Evolutionary conservation across 495 filamentous ascomycete genomes (phyloP).

Genomic region (Podospora conica): DNA sequence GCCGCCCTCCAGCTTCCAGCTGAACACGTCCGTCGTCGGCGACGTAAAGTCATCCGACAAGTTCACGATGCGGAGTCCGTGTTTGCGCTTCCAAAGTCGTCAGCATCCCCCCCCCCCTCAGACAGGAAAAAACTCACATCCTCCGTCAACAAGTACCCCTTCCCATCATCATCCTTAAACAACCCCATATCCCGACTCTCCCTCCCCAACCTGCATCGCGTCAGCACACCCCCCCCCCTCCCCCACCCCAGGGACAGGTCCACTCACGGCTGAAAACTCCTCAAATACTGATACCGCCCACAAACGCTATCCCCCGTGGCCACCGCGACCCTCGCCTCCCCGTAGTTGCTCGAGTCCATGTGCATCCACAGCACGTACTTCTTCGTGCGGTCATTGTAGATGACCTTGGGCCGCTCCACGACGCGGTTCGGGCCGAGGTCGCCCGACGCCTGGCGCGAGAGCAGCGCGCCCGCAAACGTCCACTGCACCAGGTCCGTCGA

Average conservation of each 20-base stretch:
- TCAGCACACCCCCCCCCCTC: background rate
- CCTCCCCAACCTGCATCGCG: background rate
- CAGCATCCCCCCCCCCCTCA: background rate
- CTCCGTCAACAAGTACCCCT: conserved; percentile 56
- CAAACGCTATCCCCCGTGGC: conserved; percentile 54
- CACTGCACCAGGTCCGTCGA: conserved; percentile 56
- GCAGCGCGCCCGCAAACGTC: conserved; percentile 50
- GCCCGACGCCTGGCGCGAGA: conserved; percentile 44
- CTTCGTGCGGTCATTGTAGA: conserved; percentile 48
- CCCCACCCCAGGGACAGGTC: background rate
- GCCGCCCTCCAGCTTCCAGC: conserved; percentile 21
- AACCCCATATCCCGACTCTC: conserved; percentile 53
- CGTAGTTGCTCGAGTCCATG: conserved; percentile 56
- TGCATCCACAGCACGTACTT: conserved; percentile 61
- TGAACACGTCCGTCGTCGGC: conserved; percentile 21
- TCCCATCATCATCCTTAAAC: conserved; percentile 56
- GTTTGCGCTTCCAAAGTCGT: conserved; percentile 29
- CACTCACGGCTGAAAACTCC: conserved; percentile 26
- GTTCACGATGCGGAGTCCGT: conserved; percentile 47
- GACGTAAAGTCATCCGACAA: conserved; percentile 45
- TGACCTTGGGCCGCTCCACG: conserved; percentile 61
- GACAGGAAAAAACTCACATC: conserved; percentile 37
- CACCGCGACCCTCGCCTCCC: conserved; percentile 58
- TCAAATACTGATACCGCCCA: conserved; percentile 44
- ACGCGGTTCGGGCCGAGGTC: conserved; percentile 58